Conservation (phyloP, 306 rosid genomes). For the Cucurbita argyrosperma region DNA sequence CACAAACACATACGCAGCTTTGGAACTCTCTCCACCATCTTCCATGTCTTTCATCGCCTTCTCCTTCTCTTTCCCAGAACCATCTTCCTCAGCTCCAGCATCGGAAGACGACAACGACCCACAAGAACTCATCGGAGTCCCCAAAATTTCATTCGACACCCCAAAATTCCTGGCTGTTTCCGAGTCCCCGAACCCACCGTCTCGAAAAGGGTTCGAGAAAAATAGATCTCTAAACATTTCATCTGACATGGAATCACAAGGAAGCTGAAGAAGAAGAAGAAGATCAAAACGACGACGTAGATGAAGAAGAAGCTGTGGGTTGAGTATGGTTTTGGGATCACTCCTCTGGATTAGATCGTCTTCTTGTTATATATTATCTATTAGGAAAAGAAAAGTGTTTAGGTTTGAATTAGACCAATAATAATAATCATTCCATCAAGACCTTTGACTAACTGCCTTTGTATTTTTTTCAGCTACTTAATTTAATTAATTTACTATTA, state of each 20-base stretch:
- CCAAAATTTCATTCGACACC: slow-evolving; percentile 17
- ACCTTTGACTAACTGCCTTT: slow-evolving; percentile 47
- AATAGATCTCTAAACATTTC: background rate
- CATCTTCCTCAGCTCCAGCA: slow-evolving; percentile 53
- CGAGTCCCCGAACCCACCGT: slow-evolving; percentile 25
- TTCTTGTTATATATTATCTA: background rate
- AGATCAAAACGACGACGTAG: background rate
- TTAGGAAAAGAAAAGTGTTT: slow-evolving; percentile 18
- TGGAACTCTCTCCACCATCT: slow-evolving; percentile 41
- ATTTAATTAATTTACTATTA: background rate
- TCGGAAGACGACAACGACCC: slow-evolving; percentile 64
- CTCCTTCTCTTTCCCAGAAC: slow-evolving; percentile 28
- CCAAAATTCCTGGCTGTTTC: slow-evolving; percentile 35
- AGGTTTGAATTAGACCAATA: slow-evolving; percentile 49
- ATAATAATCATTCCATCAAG: slow-evolving; percentile 38
- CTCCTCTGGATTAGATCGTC: background rate
- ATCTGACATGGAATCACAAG: background rate
- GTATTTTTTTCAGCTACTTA: background rate
- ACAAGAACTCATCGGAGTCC: slow-evolving; percentile 18
- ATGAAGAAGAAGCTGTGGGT: background rate
- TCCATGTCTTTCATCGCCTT: slow-evolving; percentile 14
- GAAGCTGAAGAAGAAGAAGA: background rate
- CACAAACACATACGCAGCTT: slow-evolving; percentile 38
- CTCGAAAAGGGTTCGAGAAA: background rate
- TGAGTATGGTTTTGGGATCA: background rate